Base-by-base conservation (phyloP, 306 rosid species). In the Prunus mongolica region DNA sequence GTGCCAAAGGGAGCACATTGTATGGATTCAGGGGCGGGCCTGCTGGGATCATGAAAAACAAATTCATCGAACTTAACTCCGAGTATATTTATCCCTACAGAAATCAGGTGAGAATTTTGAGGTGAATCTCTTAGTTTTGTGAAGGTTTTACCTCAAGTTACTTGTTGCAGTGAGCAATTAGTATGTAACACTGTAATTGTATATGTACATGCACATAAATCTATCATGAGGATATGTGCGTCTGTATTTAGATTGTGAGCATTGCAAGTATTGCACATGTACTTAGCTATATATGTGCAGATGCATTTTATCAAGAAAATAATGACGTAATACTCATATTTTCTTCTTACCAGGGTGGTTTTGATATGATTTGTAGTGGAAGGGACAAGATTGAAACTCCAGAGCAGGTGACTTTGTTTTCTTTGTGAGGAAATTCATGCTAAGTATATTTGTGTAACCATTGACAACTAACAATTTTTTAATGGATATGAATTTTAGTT, bases 301-400 rank as follows among this genome's bases (percentile, higher is more conserved):
- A 13, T 74, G 71, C 27, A 51, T 51, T 75, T 44, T 61, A 24
- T 58, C 63, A 12, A 63, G 27, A 11, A 18, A 63, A 66, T 73
- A 46, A 38, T 81, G 68, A 58, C 52, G n/a, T 69, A 65, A 80
- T 19, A 69, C 6, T 71, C 5, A 0, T 0, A 52, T n/a, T 77
- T 79, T 85, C 61, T 12, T 69, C 84, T 79, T 75, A 65, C 45
- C 88, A 96, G 98, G 99, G 99, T 76, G 99, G 99, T 47, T 96
- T 96, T 85, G 99, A 96, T 87, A 96, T 96, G 97, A 96, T 96
- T 70, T 79, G 96, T 71, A 96, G 99, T 83, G 99, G 99, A 76
- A 92, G 99, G 84, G 99, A 96, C 90, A 96, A 96, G 85, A 92
- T 96, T 82, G 99, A 96, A 85, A 92, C 99, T 78, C 98, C 98